These are phyloP conservation scores for Petasospora fabianii DNA, from an alignment of 1,139 yeast species.

Conservation along the genomic window DNA sequence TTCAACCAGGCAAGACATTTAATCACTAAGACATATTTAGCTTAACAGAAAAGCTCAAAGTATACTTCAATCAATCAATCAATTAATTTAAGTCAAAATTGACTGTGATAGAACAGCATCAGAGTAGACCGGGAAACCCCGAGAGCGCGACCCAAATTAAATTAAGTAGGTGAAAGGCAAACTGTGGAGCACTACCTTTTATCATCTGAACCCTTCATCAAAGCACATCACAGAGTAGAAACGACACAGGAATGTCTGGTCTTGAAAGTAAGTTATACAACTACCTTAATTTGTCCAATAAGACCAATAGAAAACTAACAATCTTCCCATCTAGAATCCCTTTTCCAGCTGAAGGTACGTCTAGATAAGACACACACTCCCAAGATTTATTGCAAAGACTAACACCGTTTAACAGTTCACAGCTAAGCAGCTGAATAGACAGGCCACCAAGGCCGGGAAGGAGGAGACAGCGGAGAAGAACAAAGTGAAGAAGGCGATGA, in stretches of 20 bases:
- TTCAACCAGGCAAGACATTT: too few relatives aligned
- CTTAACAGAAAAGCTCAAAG: too few relatives aligned
- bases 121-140: too few relatives aligned
- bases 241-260: slow-evolving; percentile 10
- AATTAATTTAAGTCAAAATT: too few relatives aligned
- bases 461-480: slow-evolving; percentile 87
- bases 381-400: slow-evolving; percentile 6
- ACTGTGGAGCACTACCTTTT: too few relatives aligned
- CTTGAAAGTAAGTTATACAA: slow-evolving; percentile 8
- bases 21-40: too few relatives aligned
- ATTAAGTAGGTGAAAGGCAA: too few relatives aligned
- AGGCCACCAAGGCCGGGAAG: slow-evolving; percentile 85
- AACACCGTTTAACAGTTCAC: slow-evolving; percentile 69
- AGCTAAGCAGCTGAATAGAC: slow-evolving; percentile 87
- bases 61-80: too few relatives aligned
- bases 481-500: slow-evolving; percentile 79
- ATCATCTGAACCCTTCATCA: background rate
- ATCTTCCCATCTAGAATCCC: slow-evolving; percentile 37
- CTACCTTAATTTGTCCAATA: background rate
- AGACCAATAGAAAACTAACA: slow-evolving; percentile 8
- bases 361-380: slow-evolving; percentile 1
- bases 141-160: too few relatives aligned
- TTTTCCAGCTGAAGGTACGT: slow-evolving; percentile 46
- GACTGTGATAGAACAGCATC: too few relatives aligned
- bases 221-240: background rate